These are phyloP conservation scores for Penicillium sp. DNA, from an alignment of 2,329 filamentous ascomycete species.

Conservation along the genomic window DNA sequence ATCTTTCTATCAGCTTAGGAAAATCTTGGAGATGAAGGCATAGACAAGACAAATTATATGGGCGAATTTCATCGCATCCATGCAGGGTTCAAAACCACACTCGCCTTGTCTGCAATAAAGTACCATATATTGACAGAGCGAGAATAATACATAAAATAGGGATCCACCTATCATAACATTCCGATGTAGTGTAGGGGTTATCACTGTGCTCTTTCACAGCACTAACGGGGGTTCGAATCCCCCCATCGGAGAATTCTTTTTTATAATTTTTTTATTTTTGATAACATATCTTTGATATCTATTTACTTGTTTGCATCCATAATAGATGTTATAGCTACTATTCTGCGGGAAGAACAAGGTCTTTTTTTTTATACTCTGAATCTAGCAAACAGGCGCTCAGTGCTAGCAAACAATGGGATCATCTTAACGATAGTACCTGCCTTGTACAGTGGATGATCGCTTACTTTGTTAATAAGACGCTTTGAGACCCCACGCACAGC, in stretches of 20 bases:
- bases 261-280: not conserved
- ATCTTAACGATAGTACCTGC: too few species aligned
- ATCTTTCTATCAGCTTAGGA: not conserved
- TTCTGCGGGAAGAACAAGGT: too few species aligned
- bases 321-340: not conserved
- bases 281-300: not conserved
- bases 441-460: too few species aligned
- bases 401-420: too few species aligned
- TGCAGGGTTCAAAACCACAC: not conserved
- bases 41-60: not conserved
- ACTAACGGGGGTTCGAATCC: slow-evolving; percentile 10
- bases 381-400: too few species aligned
- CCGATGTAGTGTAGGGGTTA: slow-evolving; percentile 12
- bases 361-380: too few species aligned
- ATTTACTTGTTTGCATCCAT: not conserved
- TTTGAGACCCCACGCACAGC: too few species aligned
- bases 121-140: too few species aligned
- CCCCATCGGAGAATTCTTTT: slow-evolving; percentile 3
- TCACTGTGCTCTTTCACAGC: slow-evolving; percentile 11
- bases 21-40: not conserved
- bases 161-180: too few species aligned
- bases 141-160: not conserved
- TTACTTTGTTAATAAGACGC: too few species aligned
- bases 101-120: too few species aligned
- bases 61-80: not conserved